Percentiles rank a stretch among this genome's conserved stretches.
These are phyloP conservation scores for Monosporascus sp. DNA, from an alignment of 2,329 filamentous ascomycete genomes.

Conservation along the genomic window DNA sequence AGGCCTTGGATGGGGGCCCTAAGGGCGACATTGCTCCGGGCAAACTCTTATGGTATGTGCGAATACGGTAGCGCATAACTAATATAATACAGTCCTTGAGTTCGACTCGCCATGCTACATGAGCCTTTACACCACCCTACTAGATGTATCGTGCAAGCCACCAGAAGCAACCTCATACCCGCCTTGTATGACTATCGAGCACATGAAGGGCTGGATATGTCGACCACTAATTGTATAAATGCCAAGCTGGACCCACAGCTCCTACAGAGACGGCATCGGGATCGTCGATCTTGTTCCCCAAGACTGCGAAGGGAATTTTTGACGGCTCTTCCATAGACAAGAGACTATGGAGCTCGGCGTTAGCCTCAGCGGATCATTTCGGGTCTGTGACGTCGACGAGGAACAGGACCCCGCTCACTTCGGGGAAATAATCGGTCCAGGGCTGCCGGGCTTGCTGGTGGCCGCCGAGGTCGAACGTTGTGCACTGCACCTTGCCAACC, in stretches of 20 bases:
- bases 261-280: constrained; percentile 61
- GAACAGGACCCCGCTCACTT: constrained; percentile 68
- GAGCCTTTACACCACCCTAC: no score
- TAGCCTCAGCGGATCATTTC: constrained; percentile 66
- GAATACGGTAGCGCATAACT: no score
- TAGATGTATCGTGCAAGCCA: no score
- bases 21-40: no score
- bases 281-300: constrained; percentile 76
- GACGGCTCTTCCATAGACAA: constrained; percentile 70
- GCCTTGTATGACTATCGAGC: not conserved
- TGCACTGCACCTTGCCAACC: constrained; percentile 59
- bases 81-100: no score
- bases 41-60: no score
- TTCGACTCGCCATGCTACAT: no score
- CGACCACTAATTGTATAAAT: constrained; percentile 27
- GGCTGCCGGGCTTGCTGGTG: constrained; percentile 51
- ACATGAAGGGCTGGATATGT: not conserved
- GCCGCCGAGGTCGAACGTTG: constrained; percentile 53
- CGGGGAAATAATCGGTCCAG: constrained; percentile 67
- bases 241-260: constrained; percentile 62
- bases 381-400: constrained; percentile 71
- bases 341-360: constrained; percentile 67
- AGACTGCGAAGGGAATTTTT: constrained; percentile 67
- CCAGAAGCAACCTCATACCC: no score
- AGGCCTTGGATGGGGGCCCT: no score